Evolutionary conservation across 2,329 filamentous ascomycete genomes (phyloP).

Genomic region (Sporothrix dimorphospora): DNA sequence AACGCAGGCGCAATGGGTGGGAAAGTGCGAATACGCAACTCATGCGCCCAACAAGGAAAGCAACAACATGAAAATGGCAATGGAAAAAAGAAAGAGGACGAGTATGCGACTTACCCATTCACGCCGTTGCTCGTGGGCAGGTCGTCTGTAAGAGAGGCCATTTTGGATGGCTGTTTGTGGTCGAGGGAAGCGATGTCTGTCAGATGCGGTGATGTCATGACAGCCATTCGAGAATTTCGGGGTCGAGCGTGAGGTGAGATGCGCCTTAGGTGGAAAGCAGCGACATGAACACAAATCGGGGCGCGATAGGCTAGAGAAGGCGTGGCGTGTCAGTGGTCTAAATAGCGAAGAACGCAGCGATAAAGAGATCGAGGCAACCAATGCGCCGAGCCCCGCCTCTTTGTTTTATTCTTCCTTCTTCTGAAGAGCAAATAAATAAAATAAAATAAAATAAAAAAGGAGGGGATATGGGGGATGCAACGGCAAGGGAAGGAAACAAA

Average conservation of each 20-base stretch:
- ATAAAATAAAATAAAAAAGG: background rate
- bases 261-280: constrained; percentile 37
- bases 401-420: background rate
- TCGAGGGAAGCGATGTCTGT: constrained; percentile 48
- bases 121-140: constrained; percentile 39
- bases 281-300: constrained; percentile 44
- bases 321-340: constrained; percentile 18
- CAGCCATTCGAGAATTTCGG: constrained; percentile 48
- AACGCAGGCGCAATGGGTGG: background rate
- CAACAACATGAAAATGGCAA: background rate
- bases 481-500: background rate
- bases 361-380: background rate
- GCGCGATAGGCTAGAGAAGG: constrained; percentile 16
- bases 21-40: background rate
- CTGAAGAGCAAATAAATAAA: background rate
- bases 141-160: constrained; percentile 54
- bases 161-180: constrained; percentile 54
- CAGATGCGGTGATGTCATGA: constrained; percentile 55
- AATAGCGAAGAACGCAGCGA: background rate
- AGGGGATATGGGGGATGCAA: background rate
- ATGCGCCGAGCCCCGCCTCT: background rate
- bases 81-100: background rate
- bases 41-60: background rate
- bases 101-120: constrained; percentile 60
- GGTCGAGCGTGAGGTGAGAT: constrained; percentile 30